Conservation (phyloP, 306 rosid species). For the Cucumis hystrix region DNA sequence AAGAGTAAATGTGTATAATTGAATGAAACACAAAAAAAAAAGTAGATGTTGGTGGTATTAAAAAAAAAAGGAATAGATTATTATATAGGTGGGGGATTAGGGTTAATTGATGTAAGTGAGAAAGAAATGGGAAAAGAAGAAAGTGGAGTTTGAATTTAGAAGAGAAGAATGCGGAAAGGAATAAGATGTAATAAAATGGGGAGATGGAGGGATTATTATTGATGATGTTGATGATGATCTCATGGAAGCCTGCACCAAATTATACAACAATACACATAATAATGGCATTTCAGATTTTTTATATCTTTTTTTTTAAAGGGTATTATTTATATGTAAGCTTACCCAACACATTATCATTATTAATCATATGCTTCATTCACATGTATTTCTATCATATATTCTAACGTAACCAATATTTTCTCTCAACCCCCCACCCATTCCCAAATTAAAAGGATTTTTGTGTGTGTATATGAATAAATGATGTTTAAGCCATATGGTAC, state of each 20-base stretch:
- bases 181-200: not conserved
- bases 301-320: too few species aligned
- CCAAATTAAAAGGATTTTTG: too few species aligned
- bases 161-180: not conserved
- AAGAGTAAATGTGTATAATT: too few species aligned
- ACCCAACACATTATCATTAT: slow-evolving; percentile 8
- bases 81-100: too few species aligned
- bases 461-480: too few species aligned
- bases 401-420: not conserved
- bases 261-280: too few species aligned
- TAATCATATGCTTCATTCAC: slow-evolving; percentile 2
- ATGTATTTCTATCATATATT: not conserved
- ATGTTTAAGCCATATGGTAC: too few species aligned
- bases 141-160: not conserved
- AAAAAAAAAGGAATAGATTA: not conserved
- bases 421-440: too few species aligned
- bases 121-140: not conserved
- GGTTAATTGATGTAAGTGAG: not conserved
- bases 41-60: not conserved
- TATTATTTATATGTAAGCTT: not conserved
- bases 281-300: too few species aligned
- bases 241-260: too few species aligned
- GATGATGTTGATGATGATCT: not conserved
- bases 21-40: too few species aligned
- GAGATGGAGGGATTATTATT: too few species aligned